Evolutionary conservation across 164 flowering plant species (phyloP), one percentile per base, ranked within the genome.

Genomic region (Pachysandra terminalis): DNA sequence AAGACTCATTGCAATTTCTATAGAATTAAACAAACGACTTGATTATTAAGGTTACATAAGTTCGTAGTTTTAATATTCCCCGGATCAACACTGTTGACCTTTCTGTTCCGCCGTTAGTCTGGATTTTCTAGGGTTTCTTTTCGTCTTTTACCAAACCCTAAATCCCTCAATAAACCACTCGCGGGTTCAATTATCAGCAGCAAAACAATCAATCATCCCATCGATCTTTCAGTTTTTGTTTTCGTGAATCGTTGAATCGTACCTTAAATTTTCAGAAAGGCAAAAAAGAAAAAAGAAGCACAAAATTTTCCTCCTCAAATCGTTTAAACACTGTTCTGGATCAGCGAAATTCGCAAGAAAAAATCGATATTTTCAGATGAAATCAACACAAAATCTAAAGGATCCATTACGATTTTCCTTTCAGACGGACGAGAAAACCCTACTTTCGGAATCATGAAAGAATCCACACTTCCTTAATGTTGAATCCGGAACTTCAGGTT

Each of bases 301-400:
- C 17, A 24, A 45, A 58, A 19, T 24, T 57, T 17, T 27, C 25
- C 19, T 14, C 35, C 5, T 27, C 35, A 16, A 58, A 58, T 51
- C 40, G 49, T 17, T 51, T 26, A 35, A 68, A 59, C 57, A 52
- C 32, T 28, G 62, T 58, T 28, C 25, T 56, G 70, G 56, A 23
- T 14, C 37, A 3, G 7, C 21, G 16, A 22, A 12, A n/a, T 22
- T 19, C 26, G 56, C 48, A n/a, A 57, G 37, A 61, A 55, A 55
- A 63, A 63, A 70, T 63, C 62, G 67, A 63, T 32, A 63, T 45
- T 23, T 40, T 32, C 48, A 41, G 73, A 70, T 63, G 73, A 70
- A 69, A 70, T 57, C 73, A 63, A 70, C 54, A 3, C 62, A 63
- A 70, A n/a, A 61, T 53, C 66, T 69, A 23, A 69, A 69, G 60